Evolutionary conservation across 352 stramenopile genomes (phyloP).

Genomic region (Phytopythium delawarense): DNA sequence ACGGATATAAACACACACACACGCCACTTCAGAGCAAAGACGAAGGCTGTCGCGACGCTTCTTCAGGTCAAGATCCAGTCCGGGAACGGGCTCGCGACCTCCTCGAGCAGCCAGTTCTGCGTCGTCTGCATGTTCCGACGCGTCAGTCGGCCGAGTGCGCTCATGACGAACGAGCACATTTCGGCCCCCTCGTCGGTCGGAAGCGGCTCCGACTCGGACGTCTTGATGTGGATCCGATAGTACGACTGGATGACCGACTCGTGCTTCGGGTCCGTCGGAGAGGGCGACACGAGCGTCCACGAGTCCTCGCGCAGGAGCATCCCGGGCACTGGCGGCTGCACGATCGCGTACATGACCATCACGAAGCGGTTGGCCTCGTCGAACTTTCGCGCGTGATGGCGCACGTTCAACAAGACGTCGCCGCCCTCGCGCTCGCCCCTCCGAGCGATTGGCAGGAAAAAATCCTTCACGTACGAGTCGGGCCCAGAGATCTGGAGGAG

Average conservation of each 20-base stretch:
- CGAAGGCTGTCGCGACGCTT: no score
- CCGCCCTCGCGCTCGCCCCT: background rate
- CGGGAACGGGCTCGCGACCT: slow-evolving; percentile 4
- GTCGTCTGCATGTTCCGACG: slow-evolving; percentile 9
- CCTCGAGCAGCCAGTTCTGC: slow-evolving; percentile 9
- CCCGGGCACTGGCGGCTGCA: slow-evolving; percentile 3
- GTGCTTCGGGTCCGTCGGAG: slow-evolving; percentile 1
- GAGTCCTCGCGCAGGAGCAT: slow-evolving; percentile 8
- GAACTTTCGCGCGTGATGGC: slow-evolving; percentile 8
- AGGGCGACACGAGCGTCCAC: slow-evolving; percentile 7
- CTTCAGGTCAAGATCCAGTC: slow-evolving; percentile 10
- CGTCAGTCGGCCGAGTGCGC: slow-evolving; percentile 2
- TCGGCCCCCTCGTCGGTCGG: slow-evolving; percentile 3
- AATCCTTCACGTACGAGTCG: slow-evolving; percentile 9
- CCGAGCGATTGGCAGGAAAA: slow-evolving; percentile 7
- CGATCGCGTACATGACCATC: slow-evolving; percentile 9
- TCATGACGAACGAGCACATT: slow-evolving; percentile 8
- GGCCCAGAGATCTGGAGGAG: background rate
- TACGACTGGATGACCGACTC: slow-evolving; percentile 4
- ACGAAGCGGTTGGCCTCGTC: slow-evolving; percentile 8
- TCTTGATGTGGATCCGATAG: slow-evolving; percentile 9
- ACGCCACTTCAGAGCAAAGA: no score
- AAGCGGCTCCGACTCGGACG: background rate
- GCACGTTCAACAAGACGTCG: slow-evolving; percentile 8
- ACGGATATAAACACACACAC: no score